Evolutionary conservation across 108 stramenopile genomes (phyloP).

Genomic region (Nitzschia palea): DNA sequence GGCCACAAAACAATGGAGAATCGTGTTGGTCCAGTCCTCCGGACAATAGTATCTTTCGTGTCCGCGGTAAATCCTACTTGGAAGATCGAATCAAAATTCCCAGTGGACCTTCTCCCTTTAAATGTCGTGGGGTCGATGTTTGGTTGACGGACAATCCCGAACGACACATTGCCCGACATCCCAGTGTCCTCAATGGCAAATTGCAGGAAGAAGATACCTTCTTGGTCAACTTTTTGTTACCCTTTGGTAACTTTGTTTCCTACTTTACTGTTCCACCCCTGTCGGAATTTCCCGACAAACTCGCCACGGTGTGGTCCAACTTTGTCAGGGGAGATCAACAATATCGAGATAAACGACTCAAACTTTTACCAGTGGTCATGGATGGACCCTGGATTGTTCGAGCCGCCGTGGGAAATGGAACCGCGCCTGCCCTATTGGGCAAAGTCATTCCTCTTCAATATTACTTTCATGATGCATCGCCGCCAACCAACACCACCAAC

Average conservation of each 20-base stretch:
- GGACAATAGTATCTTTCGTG: slow-evolving; percentile 68
- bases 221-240: slow-evolving; percentile 87
- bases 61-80: slow-evolving; percentile 77
- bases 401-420: slow-evolving; percentile 87
- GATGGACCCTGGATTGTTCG: slow-evolving; percentile 93
- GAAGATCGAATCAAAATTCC: slow-evolving; percentile 77
- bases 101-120: slow-evolving; percentile 66
- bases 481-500: background rate
- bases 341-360: slow-evolving; percentile 85
- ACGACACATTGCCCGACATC: slow-evolving; percentile 85
- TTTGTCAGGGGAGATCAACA: slow-evolving; percentile 84
- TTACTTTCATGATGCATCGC: slow-evolving; percentile 57
- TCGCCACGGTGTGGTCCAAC: slow-evolving; percentile 69
- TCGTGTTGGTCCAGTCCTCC: slow-evolving; percentile 84
- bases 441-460: slow-evolving; percentile 89
- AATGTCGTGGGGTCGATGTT: slow-evolving; percentile 84
- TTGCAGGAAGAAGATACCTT: slow-evolving; percentile 79
- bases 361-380: slow-evolving; percentile 83
- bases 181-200: slow-evolving; percentile 75
- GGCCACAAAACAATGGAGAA: slow-evolving; percentile 64
- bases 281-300: slow-evolving; percentile 51
- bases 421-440: slow-evolving; percentile 81
- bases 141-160: slow-evolving; percentile 88
- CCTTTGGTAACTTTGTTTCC: slow-evolving; percentile 88
- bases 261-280: slow-evolving; percentile 82